Evolutionary conservation across 2,329 filamentous ascomycete genomes (phyloP).

Genomic region (Chaetothyriales sp.): DNA sequence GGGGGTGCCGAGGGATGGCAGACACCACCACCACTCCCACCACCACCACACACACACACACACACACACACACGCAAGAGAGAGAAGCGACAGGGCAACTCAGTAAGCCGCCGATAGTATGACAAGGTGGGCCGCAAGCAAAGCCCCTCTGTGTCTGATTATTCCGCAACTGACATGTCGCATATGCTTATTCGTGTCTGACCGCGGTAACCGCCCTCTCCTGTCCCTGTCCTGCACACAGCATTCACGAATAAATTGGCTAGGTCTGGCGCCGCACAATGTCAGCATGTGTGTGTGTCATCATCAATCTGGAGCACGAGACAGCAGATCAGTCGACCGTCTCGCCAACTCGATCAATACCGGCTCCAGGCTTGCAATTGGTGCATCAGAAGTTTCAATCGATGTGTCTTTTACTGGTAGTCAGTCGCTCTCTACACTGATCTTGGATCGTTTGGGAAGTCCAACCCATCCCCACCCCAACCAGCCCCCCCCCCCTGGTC

Average conservation of each 20-base stretch:
- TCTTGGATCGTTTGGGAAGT: neutral
- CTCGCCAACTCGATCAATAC: neutral
- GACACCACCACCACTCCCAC: neutral
- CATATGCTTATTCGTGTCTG: neutral
- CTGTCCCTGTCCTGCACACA: neutral
- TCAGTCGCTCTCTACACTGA: too few relatives aligned
- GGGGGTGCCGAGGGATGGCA: neutral
- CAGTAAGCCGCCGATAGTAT: neutral
- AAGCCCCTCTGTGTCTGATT: neutral
- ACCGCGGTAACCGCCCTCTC: neutral
- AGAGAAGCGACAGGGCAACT: neutral
- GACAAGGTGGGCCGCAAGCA: neutral
- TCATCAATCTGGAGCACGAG: neutral
- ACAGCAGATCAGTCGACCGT: neutral
- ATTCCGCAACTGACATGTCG: neutral
- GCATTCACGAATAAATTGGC: neutral
- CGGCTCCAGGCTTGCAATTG: neutral
- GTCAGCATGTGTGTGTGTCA: neutral
- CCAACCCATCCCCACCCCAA: neutral
- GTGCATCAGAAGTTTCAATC: neutral
- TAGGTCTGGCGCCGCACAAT: neutral
- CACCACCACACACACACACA: too few relatives aligned
- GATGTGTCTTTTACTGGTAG: neutral
- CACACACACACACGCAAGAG: too few relatives aligned
- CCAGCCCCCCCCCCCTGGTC: too few relatives aligned